Conservation (phyloP, 1,139 yeast species). For the Kurtzmaniella quercitrusa region DNA sequence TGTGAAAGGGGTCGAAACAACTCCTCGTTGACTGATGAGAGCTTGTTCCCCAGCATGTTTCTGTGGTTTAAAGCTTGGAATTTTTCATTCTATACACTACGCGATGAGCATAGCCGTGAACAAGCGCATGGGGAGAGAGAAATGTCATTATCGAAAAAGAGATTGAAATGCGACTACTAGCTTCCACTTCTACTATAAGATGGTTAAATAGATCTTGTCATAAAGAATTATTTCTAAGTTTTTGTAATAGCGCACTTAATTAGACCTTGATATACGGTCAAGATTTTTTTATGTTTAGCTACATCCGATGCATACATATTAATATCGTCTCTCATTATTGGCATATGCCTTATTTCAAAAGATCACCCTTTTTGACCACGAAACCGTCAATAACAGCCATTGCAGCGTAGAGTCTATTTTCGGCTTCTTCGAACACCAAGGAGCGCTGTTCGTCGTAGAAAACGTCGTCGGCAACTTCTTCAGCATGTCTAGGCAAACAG, state of each 20-base stretch:
- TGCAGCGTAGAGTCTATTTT: constrained; percentile 93
- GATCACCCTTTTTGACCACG: constrained; percentile 51
- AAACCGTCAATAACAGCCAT: constrained; percentile 90
- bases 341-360: neutral
- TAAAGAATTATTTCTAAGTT: too few relatives aligned
- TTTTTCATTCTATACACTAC: neutral
- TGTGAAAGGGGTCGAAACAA: constrained; percentile 31
- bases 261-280: too few relatives aligned
- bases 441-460: constrained; percentile 75
- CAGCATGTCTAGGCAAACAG: constrained; percentile 91
- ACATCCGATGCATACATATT: neutral
- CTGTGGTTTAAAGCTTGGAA: neutral
- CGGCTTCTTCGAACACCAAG: constrained; percentile 91
- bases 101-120: neutral
- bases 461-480: constrained; percentile 91
- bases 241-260: too few relatives aligned
- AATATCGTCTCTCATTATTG: neutral
- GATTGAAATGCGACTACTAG: too few relatives aligned
- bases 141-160: too few relatives aligned
- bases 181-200: too few relatives aligned
- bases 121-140: too few relatives aligned
- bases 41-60: constrained; percentile 9
- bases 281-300: too few relatives aligned
- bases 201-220: too few relatives aligned
- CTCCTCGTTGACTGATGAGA: constrained; percentile 19